Base-by-base conservation (phyloP, 108 stramenopile species). In the Asterionellopsis glacialis region DNA sequence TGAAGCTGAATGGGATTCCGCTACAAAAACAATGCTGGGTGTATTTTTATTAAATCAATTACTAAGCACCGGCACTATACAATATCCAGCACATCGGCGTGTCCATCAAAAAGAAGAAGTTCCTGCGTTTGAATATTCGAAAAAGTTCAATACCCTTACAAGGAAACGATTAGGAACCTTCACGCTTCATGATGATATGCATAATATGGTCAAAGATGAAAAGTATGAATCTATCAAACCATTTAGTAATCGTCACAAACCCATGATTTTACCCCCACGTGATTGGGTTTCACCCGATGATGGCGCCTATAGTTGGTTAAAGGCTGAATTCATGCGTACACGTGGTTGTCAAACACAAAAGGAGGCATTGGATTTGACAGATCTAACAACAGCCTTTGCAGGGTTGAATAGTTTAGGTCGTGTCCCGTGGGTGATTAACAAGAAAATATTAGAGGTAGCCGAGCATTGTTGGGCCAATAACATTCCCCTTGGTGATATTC, bases 241-340 rank as follows among this genome's bases (percentile, higher is more conserved):
- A n/a, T 59, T 49, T 62, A 82, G 79, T 26, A 87, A 79, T 24
- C 57, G 87, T 16, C 72, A 80, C 55, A 87, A 81, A 41, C 97
- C 97, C 9, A 98, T 98, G 97, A 75, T 96, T 40, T 76, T 95
- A 13, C 94, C 95, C 24, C 97, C 97, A 0, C 67, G 67, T 33
- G 70, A 76, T 21, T 98, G 97, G 97, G 76, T 70, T 1, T 58
- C 51, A 54, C 77, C 80, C 1, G 67, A 73, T 51, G 61, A 79
- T 25, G 95, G 94, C 9, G 91, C 90, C 1, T 96, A 95, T 62
- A 67, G 81, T 61, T 72, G 69, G 73, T 67, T 87, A 0, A 69
- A 84, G 48, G 70, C 72, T 45, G 75, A 76, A 21, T 64, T 95
- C 52, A 87, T 95, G 86, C 73, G 93, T 51, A 85, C 81, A 28